These are phyloP conservation scores for Pyrus bretschneideri DNA, from an alignment of 306 rosid genomes.

Conservation along the genomic window DNA sequence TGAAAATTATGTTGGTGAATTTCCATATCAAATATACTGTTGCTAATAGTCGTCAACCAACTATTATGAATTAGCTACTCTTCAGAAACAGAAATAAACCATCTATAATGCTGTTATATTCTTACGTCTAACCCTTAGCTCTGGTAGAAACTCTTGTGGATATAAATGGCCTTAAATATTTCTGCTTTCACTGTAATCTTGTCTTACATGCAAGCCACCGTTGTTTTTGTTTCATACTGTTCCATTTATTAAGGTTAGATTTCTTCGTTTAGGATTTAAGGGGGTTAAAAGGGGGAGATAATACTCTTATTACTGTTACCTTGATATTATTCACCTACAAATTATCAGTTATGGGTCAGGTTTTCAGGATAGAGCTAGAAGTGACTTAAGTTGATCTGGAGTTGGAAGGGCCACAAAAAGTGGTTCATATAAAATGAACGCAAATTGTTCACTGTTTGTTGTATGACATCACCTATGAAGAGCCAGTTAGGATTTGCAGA, in stretches of 20 bases:
- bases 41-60: conserved; percentile 19
- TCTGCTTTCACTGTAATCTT: neutral
- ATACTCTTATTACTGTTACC: too few species aligned
- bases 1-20: conserved; percentile 29
- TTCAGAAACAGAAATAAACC: neutral
- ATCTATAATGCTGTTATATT: neutral
- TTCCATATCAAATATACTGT: conserved; percentile 22
- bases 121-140: neutral
- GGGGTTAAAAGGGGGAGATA: too few species aligned
- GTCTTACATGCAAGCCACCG: neutral
- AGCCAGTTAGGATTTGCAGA: too few species aligned
- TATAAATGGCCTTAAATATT: neutral
- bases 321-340: too few species aligned
- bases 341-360: too few species aligned
- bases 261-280: neutral
- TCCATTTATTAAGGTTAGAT: neutral
- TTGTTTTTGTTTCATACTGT: neutral
- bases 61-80: neutral
- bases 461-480: too few species aligned
- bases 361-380: too few species aligned
- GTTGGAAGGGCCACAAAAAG: too few species aligned
- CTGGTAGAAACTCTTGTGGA: neutral
- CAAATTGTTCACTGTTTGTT: too few species aligned
- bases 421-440: too few species aligned
- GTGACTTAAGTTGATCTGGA: too few species aligned